Base-by-base conservation (phyloP, 306 rosid species). In the Coriaria nepalensis region DNA sequence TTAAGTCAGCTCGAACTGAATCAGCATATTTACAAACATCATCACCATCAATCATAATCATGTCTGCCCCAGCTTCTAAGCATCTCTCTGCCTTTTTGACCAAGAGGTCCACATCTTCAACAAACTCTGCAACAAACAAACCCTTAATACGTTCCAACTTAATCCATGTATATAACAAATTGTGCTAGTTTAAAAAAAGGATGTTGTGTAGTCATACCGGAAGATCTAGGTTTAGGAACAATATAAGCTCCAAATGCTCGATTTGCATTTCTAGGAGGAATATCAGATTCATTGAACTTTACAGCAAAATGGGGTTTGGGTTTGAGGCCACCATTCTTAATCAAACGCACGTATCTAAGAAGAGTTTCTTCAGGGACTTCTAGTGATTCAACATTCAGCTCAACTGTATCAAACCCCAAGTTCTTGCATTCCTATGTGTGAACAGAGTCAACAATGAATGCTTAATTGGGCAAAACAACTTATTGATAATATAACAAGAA, bases 41-140 rank as follows among this genome's bases (percentile, higher is more conserved):
- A 52, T 75, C 94, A 12, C 92, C 93, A 45, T 79, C 95, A 2
- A 79, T 79, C 93, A 81, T 67, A 68, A 84, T 79, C 86, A 75
- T 79, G 73, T 79, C 95, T n/a, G 97, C 97, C 54, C 95, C 98
- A 6, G 87, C 95, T 69, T 90, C 94, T 56, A 90, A 68, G 65
- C 98, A 90, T 66, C 95, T 77, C 81, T 81, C 98, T 7, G 98
- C 92, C 67, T 70, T 80, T 64, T 87, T 75, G 74, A 81, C 67
- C 77, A 90, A 48, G 36, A 85, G 82, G 71, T 90, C 87, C 56
- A 75, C 95, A 68, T 81, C 95, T 68, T 85, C 98, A 42, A 90
- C 77, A 43, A 71, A 56, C 57, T 90, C 98, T 90, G 78, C n/a
- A 35, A 9, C 42, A 57, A 58, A 15, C 55, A 33, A 33, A 45